These are phyloP conservation scores for Rhodotorula kratochvilovae DNA, from an alignment of 768 basidiomycete genomes.

Conservation along the genomic window DNA sequence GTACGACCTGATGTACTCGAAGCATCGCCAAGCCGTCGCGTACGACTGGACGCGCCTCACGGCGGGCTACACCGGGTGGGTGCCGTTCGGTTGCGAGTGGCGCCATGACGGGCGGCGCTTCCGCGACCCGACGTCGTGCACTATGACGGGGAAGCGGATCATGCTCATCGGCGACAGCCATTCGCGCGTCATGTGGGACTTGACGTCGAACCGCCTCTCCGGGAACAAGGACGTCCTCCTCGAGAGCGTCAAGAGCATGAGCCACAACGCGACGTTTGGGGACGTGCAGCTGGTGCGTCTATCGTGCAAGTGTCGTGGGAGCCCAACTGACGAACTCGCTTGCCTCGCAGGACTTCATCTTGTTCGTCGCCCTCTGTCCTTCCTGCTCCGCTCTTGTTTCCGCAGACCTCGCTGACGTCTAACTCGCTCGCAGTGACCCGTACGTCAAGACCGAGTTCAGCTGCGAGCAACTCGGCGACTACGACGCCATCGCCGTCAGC, in stretches of 20 bases:
- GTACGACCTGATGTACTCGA: too few species aligned
- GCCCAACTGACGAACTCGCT: neutral
- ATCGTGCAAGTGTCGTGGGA: rapidly evolving
- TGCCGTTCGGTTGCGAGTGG: conserved; percentile 1
- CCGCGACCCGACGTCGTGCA: conserved; percentile 2
- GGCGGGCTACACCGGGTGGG: neutral
- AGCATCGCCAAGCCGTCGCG: conserved; percentile 3
- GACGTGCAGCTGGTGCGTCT: conserved; percentile 26
- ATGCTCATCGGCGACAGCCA: conserved; percentile 25
- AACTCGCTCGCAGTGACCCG: neutral
- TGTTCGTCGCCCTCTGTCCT: neutral
- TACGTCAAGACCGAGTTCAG: neutral
- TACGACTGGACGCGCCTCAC: conserved; percentile 18
- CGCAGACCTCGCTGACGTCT: neutral
- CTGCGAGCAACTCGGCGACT: conserved; percentile 5
- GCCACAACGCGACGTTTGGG: conserved; percentile 18
- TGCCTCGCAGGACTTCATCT: neutral
- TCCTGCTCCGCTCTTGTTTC: neutral
- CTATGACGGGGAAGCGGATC: neutral
- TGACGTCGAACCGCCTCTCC: neutral
- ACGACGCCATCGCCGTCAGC: conserved; percentile 18
- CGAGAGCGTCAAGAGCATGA: neutral
- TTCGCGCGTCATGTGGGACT: conserved; percentile 6
- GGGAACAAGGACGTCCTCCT: neutral
- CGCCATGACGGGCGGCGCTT: conserved; percentile 18